Percentiles rank a stretch among this genome's conserved stretches.
Evolutionary conservation across 306 rosid species (phyloP).

Genomic region (Castanea sativa): DNA sequence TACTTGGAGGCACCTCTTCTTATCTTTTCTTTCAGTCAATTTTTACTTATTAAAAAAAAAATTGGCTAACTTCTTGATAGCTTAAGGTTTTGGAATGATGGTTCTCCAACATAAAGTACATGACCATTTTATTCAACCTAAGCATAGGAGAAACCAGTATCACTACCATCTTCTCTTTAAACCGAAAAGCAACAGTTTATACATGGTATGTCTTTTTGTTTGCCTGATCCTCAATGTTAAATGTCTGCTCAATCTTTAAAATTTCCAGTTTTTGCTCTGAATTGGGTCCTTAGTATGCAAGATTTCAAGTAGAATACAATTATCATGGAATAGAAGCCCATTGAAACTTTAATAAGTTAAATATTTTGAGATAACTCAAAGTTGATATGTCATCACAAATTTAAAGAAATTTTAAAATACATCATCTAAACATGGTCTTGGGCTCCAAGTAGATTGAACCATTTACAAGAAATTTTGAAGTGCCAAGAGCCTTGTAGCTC

Average conservation of each 20-base stretch:
- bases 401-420: not conserved
- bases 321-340: not conserved
- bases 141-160: not conserved
- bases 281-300: not conserved
- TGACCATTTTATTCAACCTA: not conserved
- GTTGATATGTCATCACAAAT: not conserved
- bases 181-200: not conserved
- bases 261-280: not conserved
- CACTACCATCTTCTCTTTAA: not conserved
- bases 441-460: not conserved
- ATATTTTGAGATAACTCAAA: not conserved
- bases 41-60: too few relatives aligned
- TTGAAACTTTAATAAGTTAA: not conserved
- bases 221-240: not conserved
- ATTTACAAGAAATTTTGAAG: not conserved
- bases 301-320: not conserved
- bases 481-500: too few relatives aligned
- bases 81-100: not conserved
- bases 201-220: not conserved
- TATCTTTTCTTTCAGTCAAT: too few relatives aligned
- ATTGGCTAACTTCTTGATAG: not conserved
- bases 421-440: not conserved
- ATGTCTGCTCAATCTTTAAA: not conserved
- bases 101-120: not conserved
- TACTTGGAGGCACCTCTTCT: too few relatives aligned